Evolutionary conservation across 2,329 filamentous ascomycete species (phyloP).

Genomic region (Moelleriella libera): DNA sequence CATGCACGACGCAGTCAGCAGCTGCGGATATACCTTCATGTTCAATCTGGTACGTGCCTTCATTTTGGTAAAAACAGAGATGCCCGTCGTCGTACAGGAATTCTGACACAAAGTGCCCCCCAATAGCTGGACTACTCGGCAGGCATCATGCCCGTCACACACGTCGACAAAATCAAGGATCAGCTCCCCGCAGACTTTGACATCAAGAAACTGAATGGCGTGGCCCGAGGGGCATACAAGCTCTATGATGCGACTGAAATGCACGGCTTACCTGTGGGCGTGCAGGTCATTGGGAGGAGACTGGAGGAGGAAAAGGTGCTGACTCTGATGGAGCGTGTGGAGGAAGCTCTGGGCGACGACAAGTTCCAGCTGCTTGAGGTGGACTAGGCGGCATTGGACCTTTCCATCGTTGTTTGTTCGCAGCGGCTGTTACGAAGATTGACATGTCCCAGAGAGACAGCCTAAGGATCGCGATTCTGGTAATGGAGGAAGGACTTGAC

Average conservation of each 20-base stretch:
- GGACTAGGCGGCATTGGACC: conserved; percentile 16
- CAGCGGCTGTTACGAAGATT: no score
- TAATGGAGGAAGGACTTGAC: no score
- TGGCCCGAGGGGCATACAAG: conserved; percentile 73
- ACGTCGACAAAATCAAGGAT: conserved; percentile 60
- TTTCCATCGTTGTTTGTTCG: not conserved
- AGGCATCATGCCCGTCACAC: conserved; percentile 73
- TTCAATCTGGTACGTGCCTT: conserved; percentile 65
- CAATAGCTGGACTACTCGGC: conserved; percentile 66
- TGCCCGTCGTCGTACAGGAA: no score
- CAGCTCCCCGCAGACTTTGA: conserved; percentile 48
- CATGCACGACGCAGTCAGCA: conserved; percentile 74
- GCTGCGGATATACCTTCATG: conserved; percentile 85
- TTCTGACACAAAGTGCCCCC: no score
- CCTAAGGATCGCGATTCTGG: no score
- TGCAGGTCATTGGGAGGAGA: conserved; percentile 69
- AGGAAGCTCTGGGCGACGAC: conserved; percentile 52
- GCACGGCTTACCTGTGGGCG: conserved; percentile 75
- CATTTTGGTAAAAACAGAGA: no score
- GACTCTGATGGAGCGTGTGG: conserved; percentile 63
- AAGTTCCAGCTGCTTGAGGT: conserved; percentile 37
- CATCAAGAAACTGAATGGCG: conserved; percentile 55
- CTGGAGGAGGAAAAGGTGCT: conserved; percentile 83
- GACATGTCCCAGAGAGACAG: no score
- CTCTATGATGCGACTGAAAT: conserved; percentile 71